phyloP scores from a whole-genome alignment of 176 grass and related monocot species.

The Cenchrus americanus region DNA sequence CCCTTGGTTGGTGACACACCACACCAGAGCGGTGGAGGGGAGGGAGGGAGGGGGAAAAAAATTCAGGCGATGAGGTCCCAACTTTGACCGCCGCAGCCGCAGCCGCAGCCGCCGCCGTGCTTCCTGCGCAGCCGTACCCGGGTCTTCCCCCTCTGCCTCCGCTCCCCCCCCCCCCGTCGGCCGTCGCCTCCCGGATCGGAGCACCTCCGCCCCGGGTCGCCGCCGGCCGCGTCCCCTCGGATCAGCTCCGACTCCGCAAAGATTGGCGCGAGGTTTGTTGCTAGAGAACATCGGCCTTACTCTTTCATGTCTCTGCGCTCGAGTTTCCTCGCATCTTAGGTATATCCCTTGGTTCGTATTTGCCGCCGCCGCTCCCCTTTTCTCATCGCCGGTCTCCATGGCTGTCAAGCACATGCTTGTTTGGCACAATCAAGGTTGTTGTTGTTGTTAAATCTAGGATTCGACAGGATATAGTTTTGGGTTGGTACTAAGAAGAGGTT shows the following conservation, averaged over 20 bases:
- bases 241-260: conserved; percentile 11
- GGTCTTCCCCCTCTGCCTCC: neutral
- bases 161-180: neutral
- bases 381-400: neutral
- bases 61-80: neutral
- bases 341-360: neutral
- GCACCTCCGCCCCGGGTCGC: neutral
- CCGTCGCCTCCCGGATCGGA: conserved; percentile 20
- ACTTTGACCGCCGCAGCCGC: conserved; percentile 29
- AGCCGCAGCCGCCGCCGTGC: neutral
- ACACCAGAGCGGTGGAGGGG: neutral
- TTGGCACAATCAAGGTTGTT: neutral
- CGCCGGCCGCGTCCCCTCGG: neutral
- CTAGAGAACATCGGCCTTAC: neutral
- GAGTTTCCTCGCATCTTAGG: neutral
- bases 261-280: conserved; percentile 31
- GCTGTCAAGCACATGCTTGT: neutral
- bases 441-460: neutral
- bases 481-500: neutral
- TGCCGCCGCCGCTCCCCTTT: neutral
- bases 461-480: neutral
- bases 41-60: neutral
- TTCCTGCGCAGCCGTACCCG: neutral
- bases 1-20: conserved; percentile 18
- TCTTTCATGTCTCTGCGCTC: neutral